Base-by-base conservation (phyloP, 352 stramenopile genomes). In the Phytophthora sansomeana region DNA sequence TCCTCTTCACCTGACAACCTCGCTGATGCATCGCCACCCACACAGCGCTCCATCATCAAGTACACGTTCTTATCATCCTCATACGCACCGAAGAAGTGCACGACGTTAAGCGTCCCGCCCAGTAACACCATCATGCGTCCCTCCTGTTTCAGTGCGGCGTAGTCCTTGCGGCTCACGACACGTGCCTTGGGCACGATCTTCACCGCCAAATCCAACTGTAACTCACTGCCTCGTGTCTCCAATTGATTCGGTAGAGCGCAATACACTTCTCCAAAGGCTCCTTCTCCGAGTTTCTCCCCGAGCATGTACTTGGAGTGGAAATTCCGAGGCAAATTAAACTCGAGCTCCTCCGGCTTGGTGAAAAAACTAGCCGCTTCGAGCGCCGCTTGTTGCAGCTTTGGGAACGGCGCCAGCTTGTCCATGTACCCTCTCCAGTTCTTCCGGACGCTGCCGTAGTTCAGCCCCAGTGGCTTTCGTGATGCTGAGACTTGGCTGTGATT, bases 21-120 rank as follows among this genome's bases (percentile, higher is more conserved):
- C 13, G 58, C 51, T 6, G 73, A 81, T 10, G 69, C 83, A 46
- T 94, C 85, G 38, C 83, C 81, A n/a, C 81, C 83, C 2, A 90
- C 72, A 60, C 85, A 94, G 35, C 89, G 79, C 56, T 94, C 85
- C 83, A 94, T 92, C 30, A 94, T 81, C 16, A 94, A 67, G 35
- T 89, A 94, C 13, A 94, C 85, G 69, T 62, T 83, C 19, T 55
- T 50, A 35, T 92, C 79, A 54, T 94, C 85, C 58, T 94, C 85
- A 51, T 92, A 94, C 5, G 81, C 83, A 33, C 85, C 85, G 56
- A 92, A 92, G 51, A 92, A 94, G 48, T 94, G 85, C 52, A 94
- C 85, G 16, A 92, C 85, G 49, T 94, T 91, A 26, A 94, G 75
- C 30, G 85, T 94, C 9, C 85, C 85, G 21, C 85, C 82, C 7